Base-by-base conservation (phyloP, 2,329 filamentous ascomycete genomes). In the Nectriaceae sp. region DNA sequence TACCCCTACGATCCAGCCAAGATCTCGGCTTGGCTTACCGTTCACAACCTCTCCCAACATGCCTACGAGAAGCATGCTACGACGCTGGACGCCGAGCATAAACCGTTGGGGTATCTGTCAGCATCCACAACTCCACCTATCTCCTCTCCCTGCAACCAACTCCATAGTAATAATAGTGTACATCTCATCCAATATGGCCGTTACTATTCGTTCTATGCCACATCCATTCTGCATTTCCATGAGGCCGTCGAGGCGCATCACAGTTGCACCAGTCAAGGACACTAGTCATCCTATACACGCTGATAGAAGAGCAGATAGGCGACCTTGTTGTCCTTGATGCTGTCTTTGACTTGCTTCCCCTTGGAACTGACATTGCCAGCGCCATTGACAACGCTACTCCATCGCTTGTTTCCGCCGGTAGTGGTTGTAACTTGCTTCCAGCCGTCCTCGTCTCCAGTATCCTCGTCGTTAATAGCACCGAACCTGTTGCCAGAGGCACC, bases 261-360 rank as follows among this genome's bases (percentile, higher is more conserved):
- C n/a, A 36, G n/a, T 36, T n/a, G 33, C 33, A 31, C 8, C 15
- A 15, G 26, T 18, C 18, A 43, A 43, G 19, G 29, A 20, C 13
- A 6, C 13, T n/a, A 41, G 21, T 36, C 22, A n/a, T 42, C 42
- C 64, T 57, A 82, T 52, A 94, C 82, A 62, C 84, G 84, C 74
- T 97, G 88, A 70, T 99, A 99, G 73, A 99, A 96, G 65, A 99
- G 74, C 57, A 99, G 83, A 72, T 99, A 99, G 4, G 94, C 94
- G 49, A 97, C 93, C 78, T 96, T 96, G 78, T 93, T 96, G 69
- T 97, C 93, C 70, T 90, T 90, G 65, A 89, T 80, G 57, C 73
- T 82, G 60, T 85, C 84, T 69, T 83, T 77, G 66, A 75, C 54
- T 69, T 83, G 70, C 72, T 82, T 78, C 63, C 76, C 56, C 74